phyloP scores from a whole-genome alignment of 2,329 filamentous ascomycete genomes.

The Penicillium sp. region DNA sequence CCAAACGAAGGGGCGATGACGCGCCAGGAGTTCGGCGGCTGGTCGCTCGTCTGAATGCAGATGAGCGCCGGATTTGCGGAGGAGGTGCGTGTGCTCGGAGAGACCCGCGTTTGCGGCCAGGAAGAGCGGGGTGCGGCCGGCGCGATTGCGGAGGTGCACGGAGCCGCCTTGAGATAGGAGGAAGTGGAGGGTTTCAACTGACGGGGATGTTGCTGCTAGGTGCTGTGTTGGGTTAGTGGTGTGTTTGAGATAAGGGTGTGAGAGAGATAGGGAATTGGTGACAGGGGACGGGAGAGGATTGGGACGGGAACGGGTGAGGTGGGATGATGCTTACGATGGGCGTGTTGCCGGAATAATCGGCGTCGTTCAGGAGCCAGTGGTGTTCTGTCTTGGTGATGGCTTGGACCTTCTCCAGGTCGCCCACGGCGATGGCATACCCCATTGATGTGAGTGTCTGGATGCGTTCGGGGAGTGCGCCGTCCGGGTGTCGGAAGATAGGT shows the following conservation, averaged over 20 bases:
- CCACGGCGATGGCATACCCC: conserved; percentile 75
- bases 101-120: conserved; percentile 59
- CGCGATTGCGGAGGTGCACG: conserved; percentile 60
- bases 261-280: not conserved
- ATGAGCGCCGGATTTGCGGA: conserved; percentile 59
- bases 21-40: conserved; percentile 52
- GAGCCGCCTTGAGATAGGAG: conserved; percentile 58
- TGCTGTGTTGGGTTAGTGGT: conserved; percentile 40
- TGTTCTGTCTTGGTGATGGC: conserved; percentile 68
- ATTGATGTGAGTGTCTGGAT: conserved; percentile 70
- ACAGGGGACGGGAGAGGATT: not conserved
- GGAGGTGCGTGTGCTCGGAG: conserved; percentile 53
- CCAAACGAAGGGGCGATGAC: conserved; percentile 45
- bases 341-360: conserved; percentile 81
- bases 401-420: conserved; percentile 64
- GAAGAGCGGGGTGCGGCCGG: conserved; percentile 59
- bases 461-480: conserved; percentile 56
- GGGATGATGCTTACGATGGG: conserved; percentile 40
- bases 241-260: not conserved
- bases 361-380: conserved; percentile 67
- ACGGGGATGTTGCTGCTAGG: conserved; percentile 57
- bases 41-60: conserved; percentile 58
- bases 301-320: not conserved
- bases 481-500: conserved; percentile 74
- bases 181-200: conserved; percentile 55